Evolutionary conservation across 805 yeast genomes (phyloP).

Genomic region (Candida patagonica): DNA sequence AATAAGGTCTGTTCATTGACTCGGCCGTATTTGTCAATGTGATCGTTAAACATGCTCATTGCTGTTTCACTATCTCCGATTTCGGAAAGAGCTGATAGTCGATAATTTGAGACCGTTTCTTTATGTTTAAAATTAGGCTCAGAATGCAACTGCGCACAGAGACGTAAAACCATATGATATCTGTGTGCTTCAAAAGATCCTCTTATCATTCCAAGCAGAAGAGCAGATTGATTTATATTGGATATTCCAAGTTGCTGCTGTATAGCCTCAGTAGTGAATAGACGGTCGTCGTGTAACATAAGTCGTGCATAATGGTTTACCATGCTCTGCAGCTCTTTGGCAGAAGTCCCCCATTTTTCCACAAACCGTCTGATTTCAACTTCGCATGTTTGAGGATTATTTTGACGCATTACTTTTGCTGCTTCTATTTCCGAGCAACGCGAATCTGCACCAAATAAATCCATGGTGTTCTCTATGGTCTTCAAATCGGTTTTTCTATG

Average conservation of each 20-base stretch:
- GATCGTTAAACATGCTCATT: background rate
- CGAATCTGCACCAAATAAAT: background rate
- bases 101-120: background rate
- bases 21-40: background rate
- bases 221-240: background rate
- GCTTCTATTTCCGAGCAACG: conserved; percentile 1
- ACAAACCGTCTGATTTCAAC: background rate
- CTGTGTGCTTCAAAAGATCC: background rate
- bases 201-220: background rate
- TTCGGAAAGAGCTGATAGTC: background rate
- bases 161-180: background rate
- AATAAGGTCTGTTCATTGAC: background rate
- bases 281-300: background rate
- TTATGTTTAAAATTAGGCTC: background rate
- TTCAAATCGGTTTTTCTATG: background rate
- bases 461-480: background rate
- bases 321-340: background rate
- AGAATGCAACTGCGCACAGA: background rate
- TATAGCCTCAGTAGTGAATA: background rate
- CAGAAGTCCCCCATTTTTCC: background rate
- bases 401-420: background rate
- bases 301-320: background rate
- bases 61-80: background rate
- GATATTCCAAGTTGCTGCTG: background rate
- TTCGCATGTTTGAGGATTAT: background rate